These are phyloP conservation scores for Camelina laxa DNA, from an alignment of 345 rosid genomes.

Conservation along the genomic window DNA sequence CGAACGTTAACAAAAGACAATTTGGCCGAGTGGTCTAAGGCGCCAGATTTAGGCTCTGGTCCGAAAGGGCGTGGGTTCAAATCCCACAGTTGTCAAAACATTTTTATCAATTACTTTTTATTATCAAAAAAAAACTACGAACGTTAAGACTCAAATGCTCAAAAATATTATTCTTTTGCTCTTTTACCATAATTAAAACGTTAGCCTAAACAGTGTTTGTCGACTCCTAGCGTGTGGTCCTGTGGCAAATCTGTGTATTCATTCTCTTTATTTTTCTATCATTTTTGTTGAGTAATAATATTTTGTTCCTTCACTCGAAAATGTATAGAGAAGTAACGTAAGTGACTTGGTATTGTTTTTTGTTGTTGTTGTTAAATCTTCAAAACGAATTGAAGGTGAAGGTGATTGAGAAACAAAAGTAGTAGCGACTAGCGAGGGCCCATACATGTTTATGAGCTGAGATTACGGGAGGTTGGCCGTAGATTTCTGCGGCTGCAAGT, in stretches of 20 bases:
- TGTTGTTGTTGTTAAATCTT: not conserved
- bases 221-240: not conserved
- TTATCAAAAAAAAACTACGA: too few relatives aligned
- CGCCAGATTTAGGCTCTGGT: slow-evolving; percentile 99
- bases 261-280: not conserved
- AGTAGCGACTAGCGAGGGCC: slow-evolving; percentile 3
- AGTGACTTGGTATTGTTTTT: slow-evolving; percentile 1
- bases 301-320: not conserved
- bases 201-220: not conserved
- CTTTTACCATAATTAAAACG: not conserved
- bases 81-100: slow-evolving; percentile 86
- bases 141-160: not conserved
- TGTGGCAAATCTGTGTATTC: not conserved
- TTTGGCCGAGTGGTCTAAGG: slow-evolving; percentile 99
- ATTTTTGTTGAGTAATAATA: not conserved
- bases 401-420: slow-evolving; percentile 1
- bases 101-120: too few relatives aligned
- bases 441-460: not conserved
- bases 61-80: slow-evolving; percentile 99
- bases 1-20: slow-evolving; percentile 44
- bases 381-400: not conserved
- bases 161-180: not conserved
- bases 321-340: slow-evolving; percentile 9
- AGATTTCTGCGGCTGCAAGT: slow-evolving; percentile 18
- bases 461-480: slow-evolving; percentile 33